Conservation (phyloP, 352 stramenopile species). For the Saprolegnia parasitica region DNA sequence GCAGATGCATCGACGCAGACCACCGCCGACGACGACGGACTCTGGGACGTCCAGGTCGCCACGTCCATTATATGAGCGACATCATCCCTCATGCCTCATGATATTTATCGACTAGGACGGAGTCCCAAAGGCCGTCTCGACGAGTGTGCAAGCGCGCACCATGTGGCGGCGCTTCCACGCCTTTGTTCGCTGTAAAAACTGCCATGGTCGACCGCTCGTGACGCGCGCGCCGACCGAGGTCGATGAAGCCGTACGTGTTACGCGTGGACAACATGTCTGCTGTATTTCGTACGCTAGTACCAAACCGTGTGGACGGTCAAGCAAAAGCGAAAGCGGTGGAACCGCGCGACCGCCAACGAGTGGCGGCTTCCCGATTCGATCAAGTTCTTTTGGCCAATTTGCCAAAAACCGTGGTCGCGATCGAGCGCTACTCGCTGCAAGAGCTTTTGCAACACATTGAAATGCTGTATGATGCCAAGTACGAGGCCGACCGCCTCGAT, state of each 20-base stretch:
- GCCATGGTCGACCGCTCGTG: conserved; percentile 42
- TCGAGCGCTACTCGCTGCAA: conserved; percentile 54
- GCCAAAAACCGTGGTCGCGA: conserved; percentile 62
- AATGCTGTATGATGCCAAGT: conserved; percentile 75
- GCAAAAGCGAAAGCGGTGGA: conserved; percentile 38
- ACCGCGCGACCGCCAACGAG: conserved; percentile 33
- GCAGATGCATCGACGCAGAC: conserved; percentile 44
- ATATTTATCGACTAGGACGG: conserved; percentile 48
- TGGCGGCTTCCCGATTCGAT: conserved; percentile 51
- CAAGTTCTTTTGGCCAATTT: conserved; percentile 65
- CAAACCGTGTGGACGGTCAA: conserved; percentile 57
- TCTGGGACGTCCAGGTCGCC: conserved; percentile 57
- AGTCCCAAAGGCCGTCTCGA: conserved; percentile 56
- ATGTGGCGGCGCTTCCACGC: conserved; percentile 68
- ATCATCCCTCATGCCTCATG: no score
- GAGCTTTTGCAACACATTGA: conserved; percentile 56
- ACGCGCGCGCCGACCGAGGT: conserved; percentile 1
- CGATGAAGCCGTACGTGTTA: conserved; percentile 32
- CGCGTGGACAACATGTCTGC: not conserved
- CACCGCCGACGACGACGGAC: conserved; percentile 60
- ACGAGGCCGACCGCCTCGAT: conserved; percentile 50
- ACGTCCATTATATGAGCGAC: no score
- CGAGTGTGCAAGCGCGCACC: conserved; percentile 39
- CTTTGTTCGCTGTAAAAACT: conserved; percentile 67
- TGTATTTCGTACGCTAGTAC: conserved; percentile 36